Percentiles rank a stretch among this genome's conserved stretches.
These are phyloP conservation scores for Curvularia eragrostidis DNA, from an alignment of 2,329 filamentous ascomycete genomes.

Conservation along the genomic window DNA sequence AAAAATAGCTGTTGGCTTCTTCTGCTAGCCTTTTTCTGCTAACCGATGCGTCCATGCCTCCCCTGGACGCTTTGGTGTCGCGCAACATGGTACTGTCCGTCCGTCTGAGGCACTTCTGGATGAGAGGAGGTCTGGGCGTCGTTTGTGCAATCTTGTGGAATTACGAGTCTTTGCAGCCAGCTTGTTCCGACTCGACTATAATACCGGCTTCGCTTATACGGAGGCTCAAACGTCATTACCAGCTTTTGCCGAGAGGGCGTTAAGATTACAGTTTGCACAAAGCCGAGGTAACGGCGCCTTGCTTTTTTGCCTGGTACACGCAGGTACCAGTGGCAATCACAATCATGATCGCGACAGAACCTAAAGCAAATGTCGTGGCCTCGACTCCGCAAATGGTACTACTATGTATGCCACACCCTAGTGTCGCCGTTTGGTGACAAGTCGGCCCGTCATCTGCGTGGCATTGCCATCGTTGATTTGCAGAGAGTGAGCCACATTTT, in stretches of 20 bases:
- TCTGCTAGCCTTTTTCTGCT: slow-evolving; percentile 1
- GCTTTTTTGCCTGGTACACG: neutral
- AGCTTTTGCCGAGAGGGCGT: slow-evolving; percentile 18
- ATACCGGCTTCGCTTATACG: slow-evolving; percentile 24
- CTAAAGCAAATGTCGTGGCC: slow-evolving; percentile 3
- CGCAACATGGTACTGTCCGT: neutral
- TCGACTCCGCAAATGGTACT: slow-evolving; percentile 22
- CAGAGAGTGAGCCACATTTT: slow-evolving; percentile 17
- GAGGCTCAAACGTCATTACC: slow-evolving; percentile 29
- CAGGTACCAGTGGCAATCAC: neutral
- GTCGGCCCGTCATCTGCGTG: slow-evolving; percentile 28
- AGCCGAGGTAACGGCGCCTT: slow-evolving; percentile 14
- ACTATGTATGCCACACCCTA: slow-evolving; percentile 21
- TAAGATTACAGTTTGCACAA: slow-evolving; percentile 23
- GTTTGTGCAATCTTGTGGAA: slow-evolving; percentile 12
- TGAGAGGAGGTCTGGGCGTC: slow-evolving; percentile 3
- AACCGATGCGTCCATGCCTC: neutral
- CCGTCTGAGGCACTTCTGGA: neutral
- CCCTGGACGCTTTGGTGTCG: neutral
- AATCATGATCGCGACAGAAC: neutral
- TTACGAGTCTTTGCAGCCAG: slow-evolving; percentile 1
- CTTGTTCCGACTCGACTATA: slow-evolving; percentile 10
- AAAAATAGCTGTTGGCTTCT: neutral
- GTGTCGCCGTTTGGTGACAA: slow-evolving; percentile 24
- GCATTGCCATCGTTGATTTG: slow-evolving; percentile 20